Evolutionary conservation across 1,284 basidiomycete species (phyloP).

Genomic region (Dichomitus squalens): DNA sequence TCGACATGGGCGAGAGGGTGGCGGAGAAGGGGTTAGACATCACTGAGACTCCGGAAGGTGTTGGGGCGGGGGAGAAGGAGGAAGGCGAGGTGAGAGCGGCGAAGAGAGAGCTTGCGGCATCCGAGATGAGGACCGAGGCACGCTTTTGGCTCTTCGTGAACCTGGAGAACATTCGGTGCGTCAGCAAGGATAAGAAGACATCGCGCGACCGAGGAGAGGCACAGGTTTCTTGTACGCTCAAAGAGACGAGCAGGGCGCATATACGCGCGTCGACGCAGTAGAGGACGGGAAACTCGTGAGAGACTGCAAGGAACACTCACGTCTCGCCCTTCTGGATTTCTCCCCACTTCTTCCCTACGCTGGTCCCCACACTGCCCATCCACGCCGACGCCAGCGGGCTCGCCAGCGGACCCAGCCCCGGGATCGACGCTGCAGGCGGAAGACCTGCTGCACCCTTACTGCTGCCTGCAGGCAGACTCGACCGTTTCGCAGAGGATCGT

Average conservation of each 20-base stretch:
- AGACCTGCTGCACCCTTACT: conserved; percentile 15
- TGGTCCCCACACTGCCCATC: conserved; percentile 49
- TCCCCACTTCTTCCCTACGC: conserved; percentile 59
- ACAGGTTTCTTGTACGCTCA: not conserved
- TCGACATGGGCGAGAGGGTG: conserved; percentile 25
- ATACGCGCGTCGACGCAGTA: not conserved
- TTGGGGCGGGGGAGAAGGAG: conserved; percentile 6
- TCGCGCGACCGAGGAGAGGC: not conserved
- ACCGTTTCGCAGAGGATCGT: conserved; percentile 23
- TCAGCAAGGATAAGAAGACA: not conserved
- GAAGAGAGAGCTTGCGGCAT: conserved; percentile 60
- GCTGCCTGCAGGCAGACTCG: conserved; percentile 18
- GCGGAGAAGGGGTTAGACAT: conserved; percentile 26
- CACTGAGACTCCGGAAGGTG: conserved; percentile 22
- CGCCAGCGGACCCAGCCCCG: conserved; percentile 31
- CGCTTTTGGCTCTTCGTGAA: conserved; percentile 66
- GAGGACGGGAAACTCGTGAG: conserved; percentile 1
- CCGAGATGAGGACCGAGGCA: conserved; percentile 64
- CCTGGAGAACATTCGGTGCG: conserved; percentile 35
- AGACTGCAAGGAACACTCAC: conserved; percentile 40
- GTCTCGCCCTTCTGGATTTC: conserved; percentile 56
- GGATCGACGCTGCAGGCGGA: conserved; percentile 35
- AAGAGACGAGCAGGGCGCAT: not conserved
- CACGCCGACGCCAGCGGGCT: conserved; percentile 38
- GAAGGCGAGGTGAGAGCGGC: conserved; percentile 47